Percentiles rank a stretch among this genome's conserved stretches.
These are phyloP conservation scores for Scopulariopsis brevicaulis DNA, from an alignment of 2,329 filamentous ascomycete species.

Conservation along the genomic window DNA sequence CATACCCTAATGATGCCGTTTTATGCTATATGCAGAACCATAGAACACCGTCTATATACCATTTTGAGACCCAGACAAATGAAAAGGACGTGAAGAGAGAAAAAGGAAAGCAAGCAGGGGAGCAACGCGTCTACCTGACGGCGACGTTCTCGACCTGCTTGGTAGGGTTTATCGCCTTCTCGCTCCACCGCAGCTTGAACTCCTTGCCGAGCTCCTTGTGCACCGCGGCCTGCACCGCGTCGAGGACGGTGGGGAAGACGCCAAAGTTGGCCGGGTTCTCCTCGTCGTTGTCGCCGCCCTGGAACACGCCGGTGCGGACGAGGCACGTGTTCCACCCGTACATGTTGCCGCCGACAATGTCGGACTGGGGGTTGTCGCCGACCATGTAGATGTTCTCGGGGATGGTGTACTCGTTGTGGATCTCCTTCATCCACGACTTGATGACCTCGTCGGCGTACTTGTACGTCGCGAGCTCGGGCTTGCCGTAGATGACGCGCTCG, in stretches of 20 bases:
- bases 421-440: constrained; percentile 61
- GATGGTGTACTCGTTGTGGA: constrained; percentile 54
- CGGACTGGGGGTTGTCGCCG: constrained; percentile 80
- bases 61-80: neutral
- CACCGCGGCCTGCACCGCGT: constrained; percentile 51
- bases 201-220: constrained; percentile 61
- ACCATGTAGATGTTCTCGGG: constrained; percentile 78
- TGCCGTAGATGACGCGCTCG: constrained; percentile 62
- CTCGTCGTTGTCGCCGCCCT: constrained; percentile 64
- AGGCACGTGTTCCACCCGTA: constrained; percentile 76
- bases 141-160: constrained; percentile 8
- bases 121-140: neutral
- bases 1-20: too few relatives aligned
- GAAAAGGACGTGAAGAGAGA: neutral
- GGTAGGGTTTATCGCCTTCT: constrained; percentile 57
- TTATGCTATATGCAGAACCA: neutral
- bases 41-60: neutral
- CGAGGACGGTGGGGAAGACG: constrained; percentile 62
- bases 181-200: constrained; percentile 63
- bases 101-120: neutral
- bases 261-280: constrained; percentile 69
- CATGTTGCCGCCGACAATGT: constrained; percentile 82
- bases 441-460: constrained; percentile 72
- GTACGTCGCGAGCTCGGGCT: constrained; percentile 70
- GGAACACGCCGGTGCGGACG: constrained; percentile 68